phyloP scores from a whole-genome alignment of 371 early-diverging fungal genomes.

The Haplosporangium sp. region DNA sequence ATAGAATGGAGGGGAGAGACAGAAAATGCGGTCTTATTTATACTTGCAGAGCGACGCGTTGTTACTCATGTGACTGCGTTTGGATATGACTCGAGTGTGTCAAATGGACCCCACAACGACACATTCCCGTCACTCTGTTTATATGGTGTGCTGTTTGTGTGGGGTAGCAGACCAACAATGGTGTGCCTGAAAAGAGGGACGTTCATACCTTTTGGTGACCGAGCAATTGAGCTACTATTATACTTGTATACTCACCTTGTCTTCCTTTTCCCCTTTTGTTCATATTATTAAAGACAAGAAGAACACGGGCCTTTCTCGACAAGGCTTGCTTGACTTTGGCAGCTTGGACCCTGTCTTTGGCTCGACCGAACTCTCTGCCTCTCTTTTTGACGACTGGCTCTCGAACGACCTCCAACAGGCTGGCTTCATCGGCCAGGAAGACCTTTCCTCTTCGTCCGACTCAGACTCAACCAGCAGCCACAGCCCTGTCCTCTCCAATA shows the following conservation, averaged over 20 bases:
- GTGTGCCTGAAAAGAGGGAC: not conserved
- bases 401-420: constrained; percentile 41
- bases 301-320: constrained; percentile 16
- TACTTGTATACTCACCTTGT: not conserved
- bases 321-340: constrained; percentile 34
- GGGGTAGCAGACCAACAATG: not conserved
- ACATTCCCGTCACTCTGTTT: constrained; percentile 6
- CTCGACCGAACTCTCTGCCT: constrained; percentile 22
- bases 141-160: not conserved
- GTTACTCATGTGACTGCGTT: not conserved
- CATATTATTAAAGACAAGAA: constrained; percentile 15
- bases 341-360: constrained; percentile 22
- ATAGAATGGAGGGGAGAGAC: not conserved
- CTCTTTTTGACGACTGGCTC: constrained; percentile 45
- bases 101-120: not conserved
- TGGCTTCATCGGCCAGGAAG: constrained; percentile 20
- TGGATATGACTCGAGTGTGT: constrained; percentile 6
- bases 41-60: not conserved
- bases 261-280: constrained; percentile 2
- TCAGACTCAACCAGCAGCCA: constrained; percentile 27
- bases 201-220: not conserved
- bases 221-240: not conserved
- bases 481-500: constrained; percentile 15
- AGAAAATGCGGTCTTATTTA: not conserved
- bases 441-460: constrained; percentile 22